Evolutionary conservation across 495 filamentous ascomycete genomes (phyloP).

Genomic region (Trichocladium uniseriatum): DNA sequence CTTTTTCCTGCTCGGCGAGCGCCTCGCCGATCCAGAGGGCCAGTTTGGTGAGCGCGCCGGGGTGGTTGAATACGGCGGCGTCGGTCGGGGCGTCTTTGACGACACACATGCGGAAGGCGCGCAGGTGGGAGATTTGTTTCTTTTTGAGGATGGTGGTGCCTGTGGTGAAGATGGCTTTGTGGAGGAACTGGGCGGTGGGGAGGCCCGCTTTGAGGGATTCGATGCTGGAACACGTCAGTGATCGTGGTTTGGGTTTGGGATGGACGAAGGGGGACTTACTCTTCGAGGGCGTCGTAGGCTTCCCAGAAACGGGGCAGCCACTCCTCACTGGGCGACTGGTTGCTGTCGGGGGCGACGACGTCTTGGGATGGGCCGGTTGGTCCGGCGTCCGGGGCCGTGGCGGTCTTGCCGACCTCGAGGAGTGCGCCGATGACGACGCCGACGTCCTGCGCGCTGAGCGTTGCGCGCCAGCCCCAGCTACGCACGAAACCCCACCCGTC

Average conservation of each 20-base stretch:
- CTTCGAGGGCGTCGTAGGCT: constrained; percentile 81
- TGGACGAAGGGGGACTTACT: constrained; percentile 16
- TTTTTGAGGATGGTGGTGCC: constrained; percentile 87
- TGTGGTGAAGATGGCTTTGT: constrained; percentile 87
- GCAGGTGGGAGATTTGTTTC: constrained; percentile 82
- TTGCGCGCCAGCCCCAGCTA: constrained; percentile 96
- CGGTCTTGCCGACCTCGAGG: constrained; percentile 71
- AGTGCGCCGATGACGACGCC: constrained; percentile 84
- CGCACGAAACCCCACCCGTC: constrained; percentile 95
- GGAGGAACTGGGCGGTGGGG: constrained; percentile 76
- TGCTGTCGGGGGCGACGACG: constrained; percentile 26
- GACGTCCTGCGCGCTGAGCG: constrained; percentile 82
- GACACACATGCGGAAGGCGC: constrained; percentile 87
- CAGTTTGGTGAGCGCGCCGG: constrained; percentile 83
- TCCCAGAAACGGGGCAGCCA: constrained; percentile 79
- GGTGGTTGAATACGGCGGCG: constrained; percentile 78
- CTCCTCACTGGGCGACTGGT: constrained; percentile 49
- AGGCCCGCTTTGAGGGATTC: constrained; percentile 68
- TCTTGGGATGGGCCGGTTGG: constrained; percentile 21
- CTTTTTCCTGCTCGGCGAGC: constrained; percentile 76
- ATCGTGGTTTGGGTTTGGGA: constrained; percentile 23
- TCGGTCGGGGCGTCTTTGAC: constrained; percentile 93
- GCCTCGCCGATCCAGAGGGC: constrained; percentile 93
- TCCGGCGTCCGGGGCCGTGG: constrained; percentile 19
- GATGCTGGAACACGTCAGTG: too few relatives aligned